Conservation (phyloP, 169 alveolate genomes). For the Eimeria falciformis region DNA sequence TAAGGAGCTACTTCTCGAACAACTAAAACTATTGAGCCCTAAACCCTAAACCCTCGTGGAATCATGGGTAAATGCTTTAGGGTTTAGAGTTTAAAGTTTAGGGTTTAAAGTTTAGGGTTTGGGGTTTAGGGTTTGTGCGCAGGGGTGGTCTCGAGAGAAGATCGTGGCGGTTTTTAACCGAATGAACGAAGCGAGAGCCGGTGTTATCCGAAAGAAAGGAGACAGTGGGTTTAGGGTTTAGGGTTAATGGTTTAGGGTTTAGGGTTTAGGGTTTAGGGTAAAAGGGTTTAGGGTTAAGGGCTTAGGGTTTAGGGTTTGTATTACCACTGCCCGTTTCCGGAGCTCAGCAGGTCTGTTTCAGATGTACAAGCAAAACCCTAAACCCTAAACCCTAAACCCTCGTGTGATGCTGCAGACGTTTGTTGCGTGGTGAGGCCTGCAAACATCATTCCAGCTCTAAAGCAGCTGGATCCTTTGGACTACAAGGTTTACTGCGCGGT, state of each 20-base stretch:
- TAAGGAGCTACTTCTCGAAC: not conserved
- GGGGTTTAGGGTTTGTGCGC: not conserved
- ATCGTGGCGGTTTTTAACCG: constrained; percentile 80
- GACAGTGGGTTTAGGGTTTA: constrained; percentile 37
- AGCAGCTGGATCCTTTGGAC: constrained; percentile 89
- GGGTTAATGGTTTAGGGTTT: not conserved
- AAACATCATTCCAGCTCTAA: constrained; percentile 86
- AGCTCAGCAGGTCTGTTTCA: not conserved
- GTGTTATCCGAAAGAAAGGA: constrained; percentile 70
- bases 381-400: not conserved
- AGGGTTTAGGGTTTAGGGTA: too few relatives aligned
- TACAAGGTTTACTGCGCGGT: constrained; percentile 91
- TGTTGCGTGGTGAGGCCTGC: constrained; percentile 86
- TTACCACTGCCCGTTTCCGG: not conserved
- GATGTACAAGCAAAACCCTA: not conserved
- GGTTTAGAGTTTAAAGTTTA: not conserved
- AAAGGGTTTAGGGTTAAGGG: not conserved
- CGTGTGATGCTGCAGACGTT: constrained; percentile 56
- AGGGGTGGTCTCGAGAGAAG: constrained; percentile 79
- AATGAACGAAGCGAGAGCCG: constrained; percentile 76
- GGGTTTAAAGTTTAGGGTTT: not conserved
- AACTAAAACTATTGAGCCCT: not conserved
- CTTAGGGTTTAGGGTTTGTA: not conserved
- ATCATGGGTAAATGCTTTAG: too few relatives aligned
- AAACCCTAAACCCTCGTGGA: not conserved